Evolutionary conservation across 495 filamentous ascomycete genomes (phyloP).

Genomic region (Penicillium soppii): DNA sequence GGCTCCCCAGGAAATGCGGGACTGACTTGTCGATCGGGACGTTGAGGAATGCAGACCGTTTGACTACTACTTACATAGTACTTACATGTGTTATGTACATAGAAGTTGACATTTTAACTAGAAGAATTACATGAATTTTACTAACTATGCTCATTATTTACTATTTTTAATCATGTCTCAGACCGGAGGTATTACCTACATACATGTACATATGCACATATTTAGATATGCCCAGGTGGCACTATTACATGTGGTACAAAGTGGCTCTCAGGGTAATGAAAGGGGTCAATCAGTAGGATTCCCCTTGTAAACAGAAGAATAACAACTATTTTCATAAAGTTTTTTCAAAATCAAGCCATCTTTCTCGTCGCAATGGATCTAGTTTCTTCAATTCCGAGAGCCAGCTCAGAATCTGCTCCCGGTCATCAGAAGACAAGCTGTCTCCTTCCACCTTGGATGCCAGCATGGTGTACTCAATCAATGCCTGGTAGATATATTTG

Average conservation of each 20-base stretch:
- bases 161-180: not conserved
- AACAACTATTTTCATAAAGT: constrained; percentile 26
- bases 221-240: no score
- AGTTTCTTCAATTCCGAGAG: constrained; percentile 60
- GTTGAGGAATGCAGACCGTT: constrained; percentile 19
- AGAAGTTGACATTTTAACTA: no score
- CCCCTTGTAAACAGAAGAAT: not conserved
- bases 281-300: constrained; percentile 2
- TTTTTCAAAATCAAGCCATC: constrained; percentile 65
- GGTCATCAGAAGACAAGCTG: constrained; percentile 36
- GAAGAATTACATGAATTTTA: no score
- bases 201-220: no score
- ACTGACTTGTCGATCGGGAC: constrained; percentile 22
- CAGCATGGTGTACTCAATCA: constrained; percentile 58
- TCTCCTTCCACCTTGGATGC: constrained; percentile 37
- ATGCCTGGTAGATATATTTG: constrained; percentile 77
- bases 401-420: constrained; percentile 54
- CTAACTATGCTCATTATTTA: no score
- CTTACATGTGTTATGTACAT: no score
- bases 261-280: no score
- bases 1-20: constrained; percentile 11
- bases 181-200: not conserved
- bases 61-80: constrained; percentile 6
- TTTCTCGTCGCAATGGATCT: constrained; percentile 67
- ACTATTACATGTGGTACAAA: no score